phyloP scores from a whole-genome alignment of 345 rosid species.

The Erucastrum elatum region DNA sequence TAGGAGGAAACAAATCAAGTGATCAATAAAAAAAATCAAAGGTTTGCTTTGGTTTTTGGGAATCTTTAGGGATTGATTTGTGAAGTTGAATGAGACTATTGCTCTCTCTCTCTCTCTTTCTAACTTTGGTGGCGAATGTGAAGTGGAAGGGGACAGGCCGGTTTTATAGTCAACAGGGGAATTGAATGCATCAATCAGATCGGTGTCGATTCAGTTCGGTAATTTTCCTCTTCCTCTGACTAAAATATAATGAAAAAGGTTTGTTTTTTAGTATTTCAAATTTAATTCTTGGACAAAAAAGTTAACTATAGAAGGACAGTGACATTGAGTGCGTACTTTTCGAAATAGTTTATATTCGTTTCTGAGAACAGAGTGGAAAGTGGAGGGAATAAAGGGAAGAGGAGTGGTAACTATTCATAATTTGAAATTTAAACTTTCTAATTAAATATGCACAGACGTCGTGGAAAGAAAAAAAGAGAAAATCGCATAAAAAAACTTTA shows the following conservation, averaged over 20 bases:
- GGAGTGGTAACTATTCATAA: not conserved
- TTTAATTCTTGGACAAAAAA: not conserved
- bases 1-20: constrained; percentile 16
- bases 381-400: constrained; percentile 11
- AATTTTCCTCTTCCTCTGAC: constrained; percentile 6
- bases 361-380: not conserved
- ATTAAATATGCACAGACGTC: not conserved
- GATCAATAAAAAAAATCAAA: constrained; percentile 32
- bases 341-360: not conserved
- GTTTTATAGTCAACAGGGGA: constrained; percentile 28
- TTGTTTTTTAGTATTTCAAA: not conserved
- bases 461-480: too few species aligned
- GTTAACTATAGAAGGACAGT: not conserved
- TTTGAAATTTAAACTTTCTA: not conserved
- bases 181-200: constrained; percentile 19
- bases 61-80: not conserved
- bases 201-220: constrained; percentile 31
- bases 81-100: not conserved
- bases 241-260: not conserved
- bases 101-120: not conserved
- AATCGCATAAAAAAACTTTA: too few species aligned
- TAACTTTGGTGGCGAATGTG: constrained; percentile 22
- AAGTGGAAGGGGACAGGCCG: constrained; percentile 11
- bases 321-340: constrained; percentile 15
- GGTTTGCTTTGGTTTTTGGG: constrained; percentile 1